phyloP scores from a whole-genome alignment of 768 basidiomycete genomes.

The Boletus sp. region DNA sequence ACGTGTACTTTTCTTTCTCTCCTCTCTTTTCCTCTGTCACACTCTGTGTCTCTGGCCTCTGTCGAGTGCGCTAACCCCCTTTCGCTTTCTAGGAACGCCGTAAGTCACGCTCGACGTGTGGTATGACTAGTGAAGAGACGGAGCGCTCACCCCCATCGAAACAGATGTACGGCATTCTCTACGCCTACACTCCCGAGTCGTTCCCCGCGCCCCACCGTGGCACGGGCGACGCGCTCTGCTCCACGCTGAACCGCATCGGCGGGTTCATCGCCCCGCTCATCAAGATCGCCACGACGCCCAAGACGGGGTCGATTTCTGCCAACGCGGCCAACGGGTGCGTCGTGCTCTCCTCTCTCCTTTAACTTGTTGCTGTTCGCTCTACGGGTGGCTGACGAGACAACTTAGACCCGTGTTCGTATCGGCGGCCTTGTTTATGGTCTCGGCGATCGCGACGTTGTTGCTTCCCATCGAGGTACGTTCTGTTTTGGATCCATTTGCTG shows the following conservation, averaged over 20 bases:
- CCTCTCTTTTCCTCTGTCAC: too few relatives aligned
- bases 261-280: conserved; percentile 50
- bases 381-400: neutral
- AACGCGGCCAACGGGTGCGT: conserved; percentile 38
- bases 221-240: conserved; percentile 50
- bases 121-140: neutral
- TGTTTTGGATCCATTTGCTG: too few relatives aligned
- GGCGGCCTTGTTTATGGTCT: conserved; percentile 44
- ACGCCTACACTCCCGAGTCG: conserved; percentile 59
- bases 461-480: conserved; percentile 47
- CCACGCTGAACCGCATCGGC: conserved; percentile 47
- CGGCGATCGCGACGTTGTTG: conserved; percentile 39
- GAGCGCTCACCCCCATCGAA: neutral
- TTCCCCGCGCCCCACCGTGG: conserved; percentile 59
- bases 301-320: conserved; percentile 28
- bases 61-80: neutral
- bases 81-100: conserved; percentile 32
- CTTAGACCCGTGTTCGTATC: conserved; percentile 48
- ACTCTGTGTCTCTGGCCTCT: too few relatives aligned
- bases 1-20: conserved; percentile 12
- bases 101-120: conserved; percentile 13
- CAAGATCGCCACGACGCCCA: conserved; percentile 44
- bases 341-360: neutral
- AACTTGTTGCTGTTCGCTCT: neutral
- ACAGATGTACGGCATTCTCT: conserved; percentile 52